Evolutionary conservation across 495 filamentous ascomycete genomes (phyloP).

Genomic region (Penicillium desertorum): DNA sequence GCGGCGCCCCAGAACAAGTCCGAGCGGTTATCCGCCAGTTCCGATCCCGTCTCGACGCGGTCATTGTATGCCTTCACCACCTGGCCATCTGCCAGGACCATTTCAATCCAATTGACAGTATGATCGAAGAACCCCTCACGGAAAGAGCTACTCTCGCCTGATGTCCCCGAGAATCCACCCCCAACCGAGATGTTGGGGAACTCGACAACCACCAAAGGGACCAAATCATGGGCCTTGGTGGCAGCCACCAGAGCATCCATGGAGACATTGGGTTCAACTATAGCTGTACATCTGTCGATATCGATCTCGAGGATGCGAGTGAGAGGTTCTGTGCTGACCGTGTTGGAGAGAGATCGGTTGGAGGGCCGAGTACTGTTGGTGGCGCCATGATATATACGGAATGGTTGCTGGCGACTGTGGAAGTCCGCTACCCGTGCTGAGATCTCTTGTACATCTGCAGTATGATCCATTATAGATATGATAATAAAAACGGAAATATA

Average conservation of each 20-base stretch:
- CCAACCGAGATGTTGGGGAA: slow-evolving; percentile 60
- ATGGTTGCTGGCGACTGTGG: slow-evolving; percentile 58
- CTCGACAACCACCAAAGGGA: slow-evolving; percentile 58
- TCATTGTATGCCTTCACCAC: slow-evolving; percentile 36
- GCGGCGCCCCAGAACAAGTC: slow-evolving; percentile 57
- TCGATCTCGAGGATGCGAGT: slow-evolving; percentile 56
- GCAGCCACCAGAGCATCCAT: slow-evolving; percentile 50
- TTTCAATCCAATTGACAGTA: slow-evolving; percentile 51
- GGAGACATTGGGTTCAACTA: slow-evolving; percentile 57
- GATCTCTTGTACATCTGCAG: slow-evolving; percentile 16
- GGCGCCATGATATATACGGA: slow-evolving; percentile 75
- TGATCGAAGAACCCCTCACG: slow-evolving; percentile 57
- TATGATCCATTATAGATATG: slow-evolving; percentile 13
- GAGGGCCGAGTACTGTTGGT: slow-evolving; percentile 71
- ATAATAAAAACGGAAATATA: background rate
- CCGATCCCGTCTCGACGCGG: background rate
- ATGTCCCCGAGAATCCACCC: slow-evolving; percentile 56
- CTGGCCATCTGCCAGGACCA: slow-evolving; percentile 54
- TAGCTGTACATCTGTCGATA: slow-evolving; percentile 31
- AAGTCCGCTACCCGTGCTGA: slow-evolving; percentile 46
- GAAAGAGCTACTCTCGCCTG: slow-evolving; percentile 56
- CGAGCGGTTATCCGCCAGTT: slow-evolving; percentile 32
- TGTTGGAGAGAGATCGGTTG: slow-evolving; percentile 50
- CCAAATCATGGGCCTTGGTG: slow-evolving; percentile 40
- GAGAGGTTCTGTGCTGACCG: slow-evolving; percentile 48